A percentile compares a stretch with the other conserved stretches of the same genome.
phyloP scores from a whole-genome alignment of 2,329 filamentous ascomycete species.

The Arthrocladium fulminans region DNA sequence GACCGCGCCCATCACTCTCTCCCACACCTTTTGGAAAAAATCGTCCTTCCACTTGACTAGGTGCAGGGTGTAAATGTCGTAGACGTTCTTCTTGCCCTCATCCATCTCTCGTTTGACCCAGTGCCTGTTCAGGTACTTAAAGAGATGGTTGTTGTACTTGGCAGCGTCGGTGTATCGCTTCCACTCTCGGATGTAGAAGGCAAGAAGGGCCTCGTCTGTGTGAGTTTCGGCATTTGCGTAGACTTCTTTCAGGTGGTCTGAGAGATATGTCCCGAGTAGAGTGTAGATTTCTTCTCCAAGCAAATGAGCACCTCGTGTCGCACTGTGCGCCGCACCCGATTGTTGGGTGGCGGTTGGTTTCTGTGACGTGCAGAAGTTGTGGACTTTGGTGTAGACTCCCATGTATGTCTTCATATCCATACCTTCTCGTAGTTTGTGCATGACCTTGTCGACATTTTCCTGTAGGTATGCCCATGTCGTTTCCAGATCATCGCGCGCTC shows the following conservation, averaged over 20 bases:
- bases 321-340: conserved; percentile 34
- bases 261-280: conserved; percentile 78
- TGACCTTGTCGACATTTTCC: conserved; percentile 80
- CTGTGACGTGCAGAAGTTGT: conserved; percentile 98
- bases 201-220: conserved; percentile 78
- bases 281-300: conserved; percentile 94
- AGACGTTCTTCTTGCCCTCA: conserved; percentile 95
- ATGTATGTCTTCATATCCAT: conserved; percentile 73
- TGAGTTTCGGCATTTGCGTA: conserved; percentile 66
- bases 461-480: conserved; percentile 82
- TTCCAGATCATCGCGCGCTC: conserved; percentile 44
- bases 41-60: conserved; percentile 91
- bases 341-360: conserved; percentile 62
- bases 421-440: conserved; percentile 82
- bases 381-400: conserved; percentile 60
- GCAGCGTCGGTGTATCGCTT: conserved; percentile 88
- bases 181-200: conserved; percentile 96
- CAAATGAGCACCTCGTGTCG: conserved; percentile 63
- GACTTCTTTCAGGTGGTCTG: conserved; percentile 63
- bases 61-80: conserved; percentile 95
- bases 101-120: conserved; percentile 99
- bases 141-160: conserved; percentile 95
- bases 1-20: conserved; percentile 90
- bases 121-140: conserved; percentile 91
- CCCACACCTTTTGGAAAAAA: conserved; percentile 73